Percentiles rank a stretch among this genome's conserved stretches.
Conservation (phyloP, 2,329 filamentous ascomycete genomes). For the Pseudocercospora fijiensis region DNA sequence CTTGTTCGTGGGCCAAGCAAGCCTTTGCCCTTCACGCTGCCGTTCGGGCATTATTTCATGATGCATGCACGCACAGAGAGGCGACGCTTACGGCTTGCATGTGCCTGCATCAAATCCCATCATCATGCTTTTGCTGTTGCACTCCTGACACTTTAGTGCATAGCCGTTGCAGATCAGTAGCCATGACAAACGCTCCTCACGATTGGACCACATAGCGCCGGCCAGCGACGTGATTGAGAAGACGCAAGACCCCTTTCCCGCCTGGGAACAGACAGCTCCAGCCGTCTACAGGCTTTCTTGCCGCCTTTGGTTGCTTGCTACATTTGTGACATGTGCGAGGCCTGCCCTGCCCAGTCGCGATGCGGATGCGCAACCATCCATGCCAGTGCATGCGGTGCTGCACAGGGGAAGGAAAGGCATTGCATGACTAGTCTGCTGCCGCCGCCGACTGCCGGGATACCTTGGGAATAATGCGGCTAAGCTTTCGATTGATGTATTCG, state of each 20-base stretch:
- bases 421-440: constrained; percentile 4
- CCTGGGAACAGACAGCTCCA: background rate
- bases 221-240: background rate
- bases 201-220: background rate
- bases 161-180: constrained; percentile 6
- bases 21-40: background rate
- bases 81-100: background rate
- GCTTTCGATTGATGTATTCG: constrained; percentile 11
- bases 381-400: constrained; percentile 8
- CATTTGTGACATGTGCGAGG: background rate
- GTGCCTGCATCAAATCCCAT: background rate
- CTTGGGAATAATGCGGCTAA: background rate
- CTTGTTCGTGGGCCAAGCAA: background rate
- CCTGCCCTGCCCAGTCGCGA: background rate
- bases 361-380: constrained; percentile 14
- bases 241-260: background rate
- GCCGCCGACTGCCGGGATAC: constrained; percentile 13
- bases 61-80: background rate
- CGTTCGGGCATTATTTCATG: constrained; percentile 1
- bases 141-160: constrained; percentile 2
- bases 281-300: background rate
- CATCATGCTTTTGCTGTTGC: constrained; percentile 1
- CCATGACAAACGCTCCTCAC: background rate
- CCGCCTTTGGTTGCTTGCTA: background rate
- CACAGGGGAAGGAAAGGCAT: constrained; percentile 6